These are phyloP conservation scores for Quercus phellos DNA, from an alignment of 331 rosid genomes.

Conservation along the genomic window DNA sequence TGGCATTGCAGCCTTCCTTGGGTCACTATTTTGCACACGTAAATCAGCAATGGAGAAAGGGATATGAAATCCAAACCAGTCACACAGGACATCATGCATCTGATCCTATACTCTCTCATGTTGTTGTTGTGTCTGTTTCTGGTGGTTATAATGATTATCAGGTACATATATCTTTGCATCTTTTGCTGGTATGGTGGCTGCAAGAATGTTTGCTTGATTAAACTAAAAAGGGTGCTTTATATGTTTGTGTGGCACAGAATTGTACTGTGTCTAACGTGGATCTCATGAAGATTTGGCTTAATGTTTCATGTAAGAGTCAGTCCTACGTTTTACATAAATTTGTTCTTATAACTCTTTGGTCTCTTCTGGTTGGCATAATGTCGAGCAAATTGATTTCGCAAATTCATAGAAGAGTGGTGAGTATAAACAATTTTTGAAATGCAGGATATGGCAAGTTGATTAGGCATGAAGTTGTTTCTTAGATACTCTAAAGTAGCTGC, in stretches of 20 bases:
- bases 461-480: background rate
- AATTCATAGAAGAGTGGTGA: background rate
- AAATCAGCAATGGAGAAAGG: conserved; percentile 84
- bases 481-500: background rate
- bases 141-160: conserved; percentile 93
- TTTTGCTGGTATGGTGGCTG: background rate
- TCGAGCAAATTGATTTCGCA: background rate
- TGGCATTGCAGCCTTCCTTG: conserved; percentile 94
- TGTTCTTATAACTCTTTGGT: background rate
- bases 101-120: conserved; percentile 67
- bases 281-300: conserved; percentile 13
- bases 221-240: conserved; percentile 9
- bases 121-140: conserved; percentile 80
- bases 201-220: conserved; percentile 8
- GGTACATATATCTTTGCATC: conserved; percentile 37
- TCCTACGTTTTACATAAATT: background rate
- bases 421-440: background rate
- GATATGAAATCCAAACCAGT: conserved; percentile 64
- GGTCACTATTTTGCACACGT: conserved; percentile 77
- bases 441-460: background rate
- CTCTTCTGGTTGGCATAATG: background rate
- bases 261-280: background rate
- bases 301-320: conserved; percentile 1
- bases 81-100: conserved; percentile 61
- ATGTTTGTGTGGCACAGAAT: conserved; percentile 11